Percentiles rank a stretch among this genome's conserved stretches.
phyloP scores from a whole-genome alignment of 176 grass and related monocot species.

The Oryza punctata region DNA sequence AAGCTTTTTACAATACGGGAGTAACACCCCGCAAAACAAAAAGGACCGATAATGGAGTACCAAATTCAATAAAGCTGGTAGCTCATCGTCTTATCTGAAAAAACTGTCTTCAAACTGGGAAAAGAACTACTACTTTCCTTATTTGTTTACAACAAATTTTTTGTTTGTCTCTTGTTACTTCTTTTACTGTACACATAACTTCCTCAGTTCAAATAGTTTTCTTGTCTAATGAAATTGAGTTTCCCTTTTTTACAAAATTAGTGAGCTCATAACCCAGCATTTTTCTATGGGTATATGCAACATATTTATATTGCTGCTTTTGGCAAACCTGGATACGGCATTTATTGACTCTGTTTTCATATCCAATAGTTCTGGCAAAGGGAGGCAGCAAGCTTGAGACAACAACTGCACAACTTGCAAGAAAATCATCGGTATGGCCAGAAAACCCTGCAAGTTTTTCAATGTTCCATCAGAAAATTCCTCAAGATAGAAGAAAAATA shows the following conservation, averaged over 20 bases:
- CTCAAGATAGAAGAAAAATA: background rate
- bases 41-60: background rate
- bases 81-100: background rate
- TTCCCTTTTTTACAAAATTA: constrained; percentile 3
- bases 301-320: constrained; percentile 23
- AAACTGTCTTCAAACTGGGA: background rate
- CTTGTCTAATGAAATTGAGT: constrained; percentile 7
- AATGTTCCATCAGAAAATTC: constrained; percentile 20
- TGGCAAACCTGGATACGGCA: constrained; percentile 19
- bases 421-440: constrained; percentile 82
- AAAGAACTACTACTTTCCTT: background rate
- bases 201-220: background rate
- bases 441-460: constrained; percentile 40
- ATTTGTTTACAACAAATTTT: background rate
- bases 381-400: constrained; percentile 97
- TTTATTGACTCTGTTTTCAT: constrained; percentile 48
- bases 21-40: background rate
- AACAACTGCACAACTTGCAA: constrained; percentile 98
- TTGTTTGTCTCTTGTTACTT: background rate
- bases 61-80: background rate
- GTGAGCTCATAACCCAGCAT: background rate
- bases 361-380: constrained; percentile 83
- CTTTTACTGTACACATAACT: background rate
- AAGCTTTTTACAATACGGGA: background rate
- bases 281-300: background rate